Conservation (phyloP, 2,329 filamentous ascomycete species). For the Macrophomina phaseolina region DNA sequence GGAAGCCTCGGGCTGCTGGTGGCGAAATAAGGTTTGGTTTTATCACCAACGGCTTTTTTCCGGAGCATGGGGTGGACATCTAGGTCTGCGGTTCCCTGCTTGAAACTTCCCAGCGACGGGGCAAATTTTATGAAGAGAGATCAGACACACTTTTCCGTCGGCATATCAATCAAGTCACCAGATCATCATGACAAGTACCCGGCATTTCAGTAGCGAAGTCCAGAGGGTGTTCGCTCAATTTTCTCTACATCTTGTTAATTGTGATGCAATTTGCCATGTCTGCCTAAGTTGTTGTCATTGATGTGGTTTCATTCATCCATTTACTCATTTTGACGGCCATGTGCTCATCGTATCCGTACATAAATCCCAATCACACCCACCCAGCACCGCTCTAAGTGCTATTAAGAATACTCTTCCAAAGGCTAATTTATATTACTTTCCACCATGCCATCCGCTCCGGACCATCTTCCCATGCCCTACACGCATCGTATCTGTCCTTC, state of each 20-base stretch:
- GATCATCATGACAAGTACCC: neutral
- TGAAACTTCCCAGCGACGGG: neutral
- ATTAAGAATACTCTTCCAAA: constrained; percentile 10
- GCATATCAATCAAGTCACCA: too few species aligned
- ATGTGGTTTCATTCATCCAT: neutral
- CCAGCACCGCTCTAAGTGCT: neutral
- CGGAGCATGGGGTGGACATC: neutral
- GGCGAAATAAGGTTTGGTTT: neutral
- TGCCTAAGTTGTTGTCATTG: neutral
- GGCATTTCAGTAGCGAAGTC: constrained; percentile 10
- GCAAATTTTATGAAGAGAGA: neutral
- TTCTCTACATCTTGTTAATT: neutral
- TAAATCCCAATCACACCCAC: neutral
- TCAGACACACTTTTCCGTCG: neutral
- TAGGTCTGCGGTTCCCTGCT: neutral
- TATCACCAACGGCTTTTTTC: constrained; percentile 4
- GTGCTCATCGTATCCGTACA: neutral
- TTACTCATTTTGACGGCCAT: neutral
- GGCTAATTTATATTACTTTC: constrained; percentile 5
- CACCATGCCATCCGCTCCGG: neutral
- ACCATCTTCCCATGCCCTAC: neutral
- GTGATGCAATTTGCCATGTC: neutral
- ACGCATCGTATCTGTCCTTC: neutral
- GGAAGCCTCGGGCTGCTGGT: constrained; percentile 17
- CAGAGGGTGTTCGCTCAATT: neutral